Conservation (phyloP, 1,284 basidiomycete genomes). For the Dichomitus squalens region DNA sequence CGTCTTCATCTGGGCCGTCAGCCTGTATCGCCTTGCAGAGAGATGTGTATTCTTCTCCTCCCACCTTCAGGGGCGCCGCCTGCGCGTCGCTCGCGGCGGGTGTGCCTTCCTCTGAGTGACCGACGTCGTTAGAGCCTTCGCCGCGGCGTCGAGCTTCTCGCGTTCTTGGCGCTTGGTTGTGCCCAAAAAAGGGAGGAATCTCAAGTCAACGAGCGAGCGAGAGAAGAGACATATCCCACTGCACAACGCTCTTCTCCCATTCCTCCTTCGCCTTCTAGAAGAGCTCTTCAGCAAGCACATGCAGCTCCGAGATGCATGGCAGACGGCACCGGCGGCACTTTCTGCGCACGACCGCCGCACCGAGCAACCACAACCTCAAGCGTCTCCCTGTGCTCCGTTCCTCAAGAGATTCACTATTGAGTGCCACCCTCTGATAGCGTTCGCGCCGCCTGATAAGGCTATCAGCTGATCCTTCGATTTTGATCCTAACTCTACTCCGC, state of each 20-base stretch:
- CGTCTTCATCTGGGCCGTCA: conserved; percentile 76
- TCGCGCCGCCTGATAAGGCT: conserved; percentile 42
- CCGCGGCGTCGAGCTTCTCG: conserved; percentile 37
- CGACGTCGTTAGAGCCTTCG: conserved; percentile 28
- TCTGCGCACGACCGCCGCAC: background rate
- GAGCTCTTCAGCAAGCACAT: conserved; percentile 57
- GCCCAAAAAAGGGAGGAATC: background rate
- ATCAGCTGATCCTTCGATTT: conserved; percentile 54
- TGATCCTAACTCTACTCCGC: conserved; percentile 42
- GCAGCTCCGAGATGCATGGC: conserved; percentile 58
- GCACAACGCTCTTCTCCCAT: conserved; percentile 63
- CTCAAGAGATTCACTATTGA: conserved; percentile 14
- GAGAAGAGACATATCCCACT: conserved; percentile 56
- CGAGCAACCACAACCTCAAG: conserved; percentile 56
- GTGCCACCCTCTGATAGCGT: conserved; percentile 22
- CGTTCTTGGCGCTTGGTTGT: conserved; percentile 64
- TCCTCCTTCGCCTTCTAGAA: conserved; percentile 73
- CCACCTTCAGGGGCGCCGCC: conserved; percentile 28
- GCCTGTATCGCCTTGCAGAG: conserved; percentile 68
- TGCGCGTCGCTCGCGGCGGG: conserved; percentile 30
- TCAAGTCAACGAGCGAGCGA: background rate
- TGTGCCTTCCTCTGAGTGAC: conserved; percentile 40
- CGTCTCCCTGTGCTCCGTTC: conserved; percentile 66
- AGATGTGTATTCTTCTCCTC: conserved; percentile 50
- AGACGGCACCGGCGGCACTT: background rate